A percentile compares a stretch with the other conserved stretches of the same genome.
Evolutionary conservation across 495 filamentous ascomycete species (phyloP).

Genomic region (Hyaloscypha bicolor): DNA sequence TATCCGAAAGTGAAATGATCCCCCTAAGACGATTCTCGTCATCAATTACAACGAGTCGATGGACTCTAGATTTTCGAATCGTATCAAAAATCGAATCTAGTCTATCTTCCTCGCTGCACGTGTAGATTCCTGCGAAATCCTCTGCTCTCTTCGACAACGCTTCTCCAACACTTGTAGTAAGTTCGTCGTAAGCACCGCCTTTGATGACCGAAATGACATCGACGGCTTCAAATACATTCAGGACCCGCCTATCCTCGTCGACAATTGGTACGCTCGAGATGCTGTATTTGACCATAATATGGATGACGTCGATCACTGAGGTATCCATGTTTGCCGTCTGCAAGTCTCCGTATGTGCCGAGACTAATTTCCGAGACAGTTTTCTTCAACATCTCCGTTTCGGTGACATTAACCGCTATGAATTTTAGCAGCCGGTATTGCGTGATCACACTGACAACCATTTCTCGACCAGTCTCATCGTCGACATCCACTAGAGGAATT

Average conservation of each 20-base stretch:
- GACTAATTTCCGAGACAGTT: constrained; percentile 77
- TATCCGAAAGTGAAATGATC: constrained; percentile 92
- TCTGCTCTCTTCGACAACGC: constrained; percentile 85
- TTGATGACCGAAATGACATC: constrained; percentile 97
- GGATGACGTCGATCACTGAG: constrained; percentile 94
- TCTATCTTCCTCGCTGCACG: constrained; percentile 87
- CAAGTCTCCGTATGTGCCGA: constrained; percentile 83
- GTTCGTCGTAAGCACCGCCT: constrained; percentile 87
- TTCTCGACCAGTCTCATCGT: constrained; percentile 90
- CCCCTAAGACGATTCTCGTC: constrained; percentile 83
- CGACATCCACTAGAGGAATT: constrained; percentile 91
- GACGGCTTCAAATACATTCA: constrained; percentile 98
- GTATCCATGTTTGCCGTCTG: constrained; percentile 88
- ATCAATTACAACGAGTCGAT: constrained; percentile 90
- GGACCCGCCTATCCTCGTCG: constrained; percentile 76
- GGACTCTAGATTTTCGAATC: constrained; percentile 90
- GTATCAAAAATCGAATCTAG: constrained; percentile 97
- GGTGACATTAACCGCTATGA: constrained; percentile 94
- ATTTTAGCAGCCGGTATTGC: constrained; percentile 97
- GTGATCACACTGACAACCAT: constrained; percentile 97
- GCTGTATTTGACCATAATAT: constrained; percentile 86
- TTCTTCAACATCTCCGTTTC: constrained; percentile 90
- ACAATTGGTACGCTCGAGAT: constrained; percentile 96
- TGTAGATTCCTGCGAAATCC: constrained; percentile 96
- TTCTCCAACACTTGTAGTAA: constrained; percentile 84